Evolutionary conservation across 176 grass and related monocot genomes (phyloP), one percentile per base, ranked within the genome.

Genomic region (Urochloa ruziziensis): DNA sequence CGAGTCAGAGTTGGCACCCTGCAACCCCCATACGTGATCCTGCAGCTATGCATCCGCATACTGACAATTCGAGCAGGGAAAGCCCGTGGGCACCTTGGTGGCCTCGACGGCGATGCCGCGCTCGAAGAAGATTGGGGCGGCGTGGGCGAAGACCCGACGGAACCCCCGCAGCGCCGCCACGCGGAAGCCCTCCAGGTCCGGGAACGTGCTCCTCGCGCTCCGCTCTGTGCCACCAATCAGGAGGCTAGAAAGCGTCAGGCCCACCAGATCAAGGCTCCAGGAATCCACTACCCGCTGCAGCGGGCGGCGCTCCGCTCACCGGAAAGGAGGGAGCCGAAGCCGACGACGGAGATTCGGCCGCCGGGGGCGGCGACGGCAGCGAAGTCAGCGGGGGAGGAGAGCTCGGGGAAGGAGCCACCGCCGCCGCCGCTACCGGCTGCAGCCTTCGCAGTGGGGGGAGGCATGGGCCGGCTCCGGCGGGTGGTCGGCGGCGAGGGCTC

Each of bases 181-280:
- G 7, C 91, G 85, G 67, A 98, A 99, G 53, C 87, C 85, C 76
- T 92, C 87, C 74, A 99, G 85, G 58, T 92, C 85, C 29, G 89
- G 96, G 84, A 98, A 99, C 21, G 96, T 99, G 87, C 96, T 98
- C 93, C 91, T 98, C 33, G 93, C 87, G 42, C 96, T 98, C 84
- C 79, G 87, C 64, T 98, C 93, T 95, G 76, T 95, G 76, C 34
- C 35, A 42, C 35, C 33, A 75, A 23, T 4, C 48, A 69, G 64
- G 40, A 19, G n/a, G 67, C 52, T 23, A 35, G 72, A 75, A 69
- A 21, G n/a, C 4, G 66, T 74, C 53, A 86, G 35, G 25, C 10
- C 1, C 33, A 53, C 44, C 29, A 13, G 32, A 39, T 25, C 23
- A 42, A 66, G 71, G 32, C 3, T 82, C 53, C 4, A 52, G 12